Percentiles rank a stretch among this genome's conserved stretches.
Evolutionary conservation across 192 early-diverging fungal species (phyloP).

Genomic region (Spizellomyces punctatus): DNA sequence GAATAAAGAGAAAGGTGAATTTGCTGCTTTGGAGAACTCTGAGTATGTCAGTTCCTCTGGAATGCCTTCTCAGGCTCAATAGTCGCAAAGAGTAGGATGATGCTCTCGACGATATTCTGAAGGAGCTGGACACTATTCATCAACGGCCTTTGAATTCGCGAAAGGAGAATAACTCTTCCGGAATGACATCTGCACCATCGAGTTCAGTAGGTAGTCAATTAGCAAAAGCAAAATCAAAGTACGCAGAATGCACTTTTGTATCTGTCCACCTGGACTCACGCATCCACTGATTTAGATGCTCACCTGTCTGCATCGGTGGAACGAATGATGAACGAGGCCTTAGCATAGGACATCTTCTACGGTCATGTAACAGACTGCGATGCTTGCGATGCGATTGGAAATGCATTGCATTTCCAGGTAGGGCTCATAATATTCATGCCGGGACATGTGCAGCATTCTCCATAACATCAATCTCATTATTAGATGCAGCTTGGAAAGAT

Average conservation of each 20-base stretch:
- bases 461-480: not conserved
- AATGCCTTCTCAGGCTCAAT: not conserved
- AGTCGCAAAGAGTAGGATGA: conserved; percentile 9
- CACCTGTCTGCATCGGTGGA: conserved; percentile 25
- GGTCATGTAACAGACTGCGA: conserved; percentile 18
- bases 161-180: not conserved
- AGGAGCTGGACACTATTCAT: conserved; percentile 6
- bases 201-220: not conserved
- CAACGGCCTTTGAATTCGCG: not conserved
- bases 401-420: conserved; percentile 22
- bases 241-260: not conserved
- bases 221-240: not conserved
- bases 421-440: not conserved
- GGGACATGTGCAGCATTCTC: not conserved
- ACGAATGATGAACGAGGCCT: conserved; percentile 11
- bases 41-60: not conserved
- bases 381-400: conserved; percentile 29
- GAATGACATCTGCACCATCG: not conserved
- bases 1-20: too few species aligned
- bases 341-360: conserved; percentile 11
- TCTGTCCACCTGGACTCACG: not conserved
- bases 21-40: not conserved
- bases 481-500: conserved; percentile 21
- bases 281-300: conserved; percentile 18
- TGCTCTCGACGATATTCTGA: conserved; percentile 12